Percentiles rank a stretch among this genome's conserved stretches.
These are phyloP conservation scores for Rubia yunnanensis DNA, from an alignment of 257 asterid genomes.

Conservation along the genomic window DNA sequence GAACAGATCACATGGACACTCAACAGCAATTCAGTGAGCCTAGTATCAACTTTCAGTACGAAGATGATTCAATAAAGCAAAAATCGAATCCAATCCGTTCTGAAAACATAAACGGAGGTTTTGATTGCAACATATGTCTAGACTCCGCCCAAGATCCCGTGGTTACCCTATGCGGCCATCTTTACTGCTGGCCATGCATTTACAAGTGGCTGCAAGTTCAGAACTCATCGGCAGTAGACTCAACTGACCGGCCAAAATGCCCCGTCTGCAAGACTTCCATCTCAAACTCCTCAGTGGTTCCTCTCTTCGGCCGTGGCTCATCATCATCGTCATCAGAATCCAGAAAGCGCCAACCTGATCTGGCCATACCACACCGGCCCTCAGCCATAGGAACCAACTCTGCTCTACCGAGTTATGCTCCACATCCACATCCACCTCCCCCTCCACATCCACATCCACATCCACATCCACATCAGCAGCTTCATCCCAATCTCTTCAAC, in stretches of 20 bases:
- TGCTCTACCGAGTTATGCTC: slow-evolving; percentile 19
- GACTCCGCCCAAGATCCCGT: slow-evolving; percentile 78
- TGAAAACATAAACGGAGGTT: slow-evolving; percentile 48
- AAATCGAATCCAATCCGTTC: slow-evolving; percentile 28
- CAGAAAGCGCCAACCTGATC: slow-evolving; percentile 38
- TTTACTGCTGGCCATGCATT: slow-evolving; percentile 94
- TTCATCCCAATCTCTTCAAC: slow-evolving; percentile 11
- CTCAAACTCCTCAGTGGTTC: slow-evolving; percentile 61
- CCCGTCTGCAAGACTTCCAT: slow-evolving; percentile 73
- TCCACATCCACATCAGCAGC: slow-evolving; percentile 20
- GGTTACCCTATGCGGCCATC: slow-evolving; percentile 84
- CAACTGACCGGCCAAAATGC: slow-evolving; percentile 56
- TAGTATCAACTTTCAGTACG: slow-evolving; percentile 26
- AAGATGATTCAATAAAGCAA: slow-evolving; percentile 34
- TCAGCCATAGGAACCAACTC: slow-evolving; percentile 31
- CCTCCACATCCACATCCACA: slow-evolving; percentile 20
- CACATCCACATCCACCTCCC: slow-evolving; percentile 29
- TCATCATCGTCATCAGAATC: slow-evolving; percentile 42
- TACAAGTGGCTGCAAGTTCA: slow-evolving; percentile 75
- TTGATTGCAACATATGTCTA: slow-evolving; percentile 81
- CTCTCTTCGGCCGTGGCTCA: slow-evolving; percentile 69
- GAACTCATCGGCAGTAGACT: slow-evolving; percentile 34
- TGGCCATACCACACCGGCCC: slow-evolving; percentile 62
- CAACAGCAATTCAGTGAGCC: slow-evolving; percentile 37
- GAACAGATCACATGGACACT: slow-evolving; percentile 53